Base-by-base conservation (phyloP, 208 protist genomes). In the Trypanosoma cruzi region DNA sequence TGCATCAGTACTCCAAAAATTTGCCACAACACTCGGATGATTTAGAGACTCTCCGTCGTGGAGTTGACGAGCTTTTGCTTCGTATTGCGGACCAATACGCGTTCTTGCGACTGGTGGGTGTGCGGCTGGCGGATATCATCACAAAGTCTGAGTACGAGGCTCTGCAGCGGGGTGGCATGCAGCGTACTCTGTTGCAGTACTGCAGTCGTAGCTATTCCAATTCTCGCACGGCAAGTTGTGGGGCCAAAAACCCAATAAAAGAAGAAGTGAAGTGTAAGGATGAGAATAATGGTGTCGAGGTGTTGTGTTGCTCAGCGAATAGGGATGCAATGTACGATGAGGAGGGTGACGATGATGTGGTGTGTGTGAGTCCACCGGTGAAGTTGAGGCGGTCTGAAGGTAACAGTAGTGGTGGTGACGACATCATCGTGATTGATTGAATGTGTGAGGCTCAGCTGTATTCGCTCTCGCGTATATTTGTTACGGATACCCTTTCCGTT, bases 81-180 rank as follows among this genome's bases (percentile, higher is more conserved):
- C 90, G 88, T 0, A 16, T 90, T 24, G 22, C 82, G 22, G 56
- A 80, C 26, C 44, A 70, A 18, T 96, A 81, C 64, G 63, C 71
- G 0, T 57, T 82, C 4, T 90, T 86, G 46, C 88, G 90, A 18
- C 79, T 96, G 11, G 69, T 96, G 22, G 90, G 90, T 2, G 77
- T 96, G 24, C 85, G 88, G 5, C 62, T 85, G 16, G 75, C 77
- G 28, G 86, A 90, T 50, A 66, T 95, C 56, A 73, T 84, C 16
- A 79, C 62, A 13, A 49, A 59, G 24, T 63, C 48, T 0, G 71
- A 79, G 18, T 75, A 22, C 26, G 72, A 75, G 55, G 11, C 46
- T 58, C 18, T 48, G 18, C 2, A 55, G 52, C 8, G 31, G 53
- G 37, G 46, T 42, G 69, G 61, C 20, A 1, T 48, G 4, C 69